These are phyloP conservation scores for Paragyromitra xinjiangensis DNA, from an alignment of 495 filamentous ascomycete species.

Conservation along the genomic window DNA sequence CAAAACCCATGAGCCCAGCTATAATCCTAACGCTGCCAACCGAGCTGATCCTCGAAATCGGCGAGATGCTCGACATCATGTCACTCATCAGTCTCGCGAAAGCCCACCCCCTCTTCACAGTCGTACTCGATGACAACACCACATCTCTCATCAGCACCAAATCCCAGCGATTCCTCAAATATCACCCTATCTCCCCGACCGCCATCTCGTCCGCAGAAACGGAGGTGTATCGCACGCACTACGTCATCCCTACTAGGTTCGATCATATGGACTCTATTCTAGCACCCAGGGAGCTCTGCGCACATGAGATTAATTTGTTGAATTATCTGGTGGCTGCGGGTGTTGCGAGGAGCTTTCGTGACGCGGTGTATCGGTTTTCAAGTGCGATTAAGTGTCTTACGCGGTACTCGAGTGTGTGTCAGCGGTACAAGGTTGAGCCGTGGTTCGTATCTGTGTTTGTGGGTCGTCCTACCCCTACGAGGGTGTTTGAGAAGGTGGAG, in stretches of 20 bases:
- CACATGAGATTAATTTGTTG: conserved; percentile 31
- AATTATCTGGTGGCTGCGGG: conserved; percentile 24
- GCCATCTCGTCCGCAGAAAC: not conserved
- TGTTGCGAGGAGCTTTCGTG: conserved; percentile 7
- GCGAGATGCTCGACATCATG: conserved; percentile 30
- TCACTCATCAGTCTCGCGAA: conserved; percentile 34
- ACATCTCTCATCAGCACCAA: conserved; percentile 14
- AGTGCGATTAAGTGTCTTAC: conserved; percentile 25
- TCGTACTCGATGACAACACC: conserved; percentile 18
- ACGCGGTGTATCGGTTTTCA: conserved; percentile 15
- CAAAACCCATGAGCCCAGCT: not conserved
- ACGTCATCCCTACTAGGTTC: conserved; percentile 8
- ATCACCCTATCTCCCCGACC: not conserved
- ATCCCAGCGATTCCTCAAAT: not conserved
- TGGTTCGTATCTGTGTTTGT: conserved; percentile 1
- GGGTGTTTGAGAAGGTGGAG: conserved; percentile 25
- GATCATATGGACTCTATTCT: conserved; percentile 17
- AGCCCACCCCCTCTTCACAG: conserved; percentile 24
- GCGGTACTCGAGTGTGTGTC: conserved; percentile 11
- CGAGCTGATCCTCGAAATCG: conserved; percentile 40
- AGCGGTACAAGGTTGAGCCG: conserved; percentile 4
- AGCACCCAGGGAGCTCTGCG: conserved; percentile 9
- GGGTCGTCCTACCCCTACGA: not conserved
- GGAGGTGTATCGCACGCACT: conserved; percentile 2
- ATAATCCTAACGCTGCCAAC: conserved; percentile 31